These are phyloP conservation scores for Nannizzia gypsea DNA, from an alignment of 2,329 filamentous ascomycete genomes.

Conservation along the genomic window DNA sequence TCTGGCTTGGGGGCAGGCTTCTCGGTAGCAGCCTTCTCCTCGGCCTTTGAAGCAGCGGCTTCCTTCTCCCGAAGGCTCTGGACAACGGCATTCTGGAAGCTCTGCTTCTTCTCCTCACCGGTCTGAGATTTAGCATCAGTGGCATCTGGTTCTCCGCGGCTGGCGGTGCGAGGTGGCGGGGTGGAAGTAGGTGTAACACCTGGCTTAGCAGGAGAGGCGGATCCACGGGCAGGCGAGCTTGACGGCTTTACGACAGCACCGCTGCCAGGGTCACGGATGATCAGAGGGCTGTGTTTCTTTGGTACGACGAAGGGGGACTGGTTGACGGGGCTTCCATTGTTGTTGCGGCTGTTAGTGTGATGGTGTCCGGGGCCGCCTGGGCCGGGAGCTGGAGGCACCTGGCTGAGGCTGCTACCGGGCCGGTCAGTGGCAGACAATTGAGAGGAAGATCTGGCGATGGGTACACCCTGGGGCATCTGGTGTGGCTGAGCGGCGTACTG, in stretches of 20 bases:
- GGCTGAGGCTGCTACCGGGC: constrained; percentile 48
- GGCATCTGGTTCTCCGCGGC: constrained; percentile 47
- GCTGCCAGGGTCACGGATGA: constrained; percentile 73
- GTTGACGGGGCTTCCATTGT: constrained; percentile 49
- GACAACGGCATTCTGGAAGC: constrained; percentile 49
- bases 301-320: constrained; percentile 51
- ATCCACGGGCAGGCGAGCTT: constrained; percentile 46
- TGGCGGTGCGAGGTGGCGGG: constrained; percentile 64
- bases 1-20: constrained; percentile 3
- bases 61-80: constrained; percentile 34
- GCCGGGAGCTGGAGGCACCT: constrained; percentile 41
- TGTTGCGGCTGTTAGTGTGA: constrained; percentile 43
- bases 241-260: constrained; percentile 65
- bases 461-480: constrained; percentile 47
- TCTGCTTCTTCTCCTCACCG: constrained; percentile 67
- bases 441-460: constrained; percentile 73
- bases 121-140: constrained; percentile 66
- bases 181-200: constrained; percentile 57
- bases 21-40: constrained; percentile 20
- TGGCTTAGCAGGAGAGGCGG: constrained; percentile 43
- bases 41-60: constrained; percentile 16
- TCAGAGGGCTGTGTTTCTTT: constrained; percentile 59
- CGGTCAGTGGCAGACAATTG: constrained; percentile 61
- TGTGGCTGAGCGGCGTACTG: constrained; percentile 38
- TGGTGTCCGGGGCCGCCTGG: constrained; percentile 36